Evolutionary conservation across 1,284 basidiomycete genomes (phyloP).

Genomic region (Ceratobasidium sp.): DNA sequence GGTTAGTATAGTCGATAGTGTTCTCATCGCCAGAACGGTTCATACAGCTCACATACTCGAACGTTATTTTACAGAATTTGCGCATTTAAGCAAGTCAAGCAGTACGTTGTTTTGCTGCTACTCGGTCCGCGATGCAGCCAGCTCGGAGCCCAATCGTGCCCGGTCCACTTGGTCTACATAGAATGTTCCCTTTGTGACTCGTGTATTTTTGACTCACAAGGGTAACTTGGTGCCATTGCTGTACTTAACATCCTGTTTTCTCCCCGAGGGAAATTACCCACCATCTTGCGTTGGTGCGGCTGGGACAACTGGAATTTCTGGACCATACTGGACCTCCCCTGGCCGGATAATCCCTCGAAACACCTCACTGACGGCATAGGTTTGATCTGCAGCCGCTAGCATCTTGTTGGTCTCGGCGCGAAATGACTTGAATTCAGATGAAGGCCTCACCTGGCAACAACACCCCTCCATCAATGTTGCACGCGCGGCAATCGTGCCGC

Average conservation of each 20-base stretch:
- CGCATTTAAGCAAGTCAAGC: background rate
- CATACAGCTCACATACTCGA: no score
- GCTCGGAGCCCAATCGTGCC: background rate
- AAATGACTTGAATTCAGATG: background rate
- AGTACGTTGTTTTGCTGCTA: background rate
- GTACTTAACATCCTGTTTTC: background rate
- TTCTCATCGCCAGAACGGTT: no score
- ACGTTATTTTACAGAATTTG: no score
- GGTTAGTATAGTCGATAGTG: no score
- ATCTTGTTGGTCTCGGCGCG: background rate
- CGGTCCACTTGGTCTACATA: background rate
- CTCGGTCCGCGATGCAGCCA: background rate
- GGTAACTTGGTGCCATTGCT: background rate
- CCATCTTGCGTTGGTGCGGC: background rate
- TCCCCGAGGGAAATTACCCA: background rate
- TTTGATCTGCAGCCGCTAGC: background rate
- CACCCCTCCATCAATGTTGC: background rate
- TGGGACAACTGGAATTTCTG: background rate
- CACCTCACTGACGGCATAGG: background rate
- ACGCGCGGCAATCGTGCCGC: conserved; percentile 24
- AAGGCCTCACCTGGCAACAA: background rate
- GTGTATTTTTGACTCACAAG: background rate
- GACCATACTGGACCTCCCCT: background rate
- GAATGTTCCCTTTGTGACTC: background rate
- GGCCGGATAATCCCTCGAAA: background rate